Evolutionary conservation across 768 basidiomycete genomes (phyloP).

Genomic region (Tricholoma flavovirens): DNA sequence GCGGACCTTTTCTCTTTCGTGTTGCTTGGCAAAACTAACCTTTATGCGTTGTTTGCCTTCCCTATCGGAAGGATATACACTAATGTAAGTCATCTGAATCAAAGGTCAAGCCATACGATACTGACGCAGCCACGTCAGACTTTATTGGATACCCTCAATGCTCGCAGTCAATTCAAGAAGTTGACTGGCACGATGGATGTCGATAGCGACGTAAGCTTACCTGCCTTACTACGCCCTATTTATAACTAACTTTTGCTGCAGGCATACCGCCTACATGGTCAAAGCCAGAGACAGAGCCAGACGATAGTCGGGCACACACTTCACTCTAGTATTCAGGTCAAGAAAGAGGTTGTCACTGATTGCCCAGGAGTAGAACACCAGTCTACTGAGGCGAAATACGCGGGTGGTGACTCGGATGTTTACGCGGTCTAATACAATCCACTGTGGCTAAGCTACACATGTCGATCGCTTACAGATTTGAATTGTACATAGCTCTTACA

Average conservation of each 20-base stretch:
- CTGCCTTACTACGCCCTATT: neutral
- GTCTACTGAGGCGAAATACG: conserved; percentile 16
- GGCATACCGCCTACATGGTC: conserved; percentile 20
- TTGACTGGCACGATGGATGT: conserved; percentile 21
- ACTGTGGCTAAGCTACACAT: too few relatives aligned
- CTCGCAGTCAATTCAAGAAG: conserved; percentile 30
- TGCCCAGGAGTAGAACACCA: conserved; percentile 12
- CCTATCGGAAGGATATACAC: conserved; percentile 34
- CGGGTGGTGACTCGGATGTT: conserved; percentile 12
- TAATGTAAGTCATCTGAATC: conserved; percentile 25
- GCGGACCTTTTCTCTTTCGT: conserved; percentile 40
- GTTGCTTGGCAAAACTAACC: conserved; percentile 28
- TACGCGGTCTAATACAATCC: conserved; percentile 7
- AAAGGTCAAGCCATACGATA: neutral
- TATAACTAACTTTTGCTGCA: conserved; percentile 6
- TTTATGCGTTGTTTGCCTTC: conserved; percentile 22
- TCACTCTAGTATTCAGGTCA: conserved; percentile 21
- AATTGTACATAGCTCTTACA: too few relatives aligned
- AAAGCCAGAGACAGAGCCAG: conserved; percentile 17
- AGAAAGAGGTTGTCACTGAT: conserved; percentile 20
- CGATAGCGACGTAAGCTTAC: conserved; percentile 20
- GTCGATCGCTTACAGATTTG: neutral
- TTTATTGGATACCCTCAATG: conserved; percentile 38
- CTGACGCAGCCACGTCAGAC: conserved; percentile 23
- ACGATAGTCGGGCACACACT: conserved; percentile 16